Evolutionary conservation across 2,329 filamentous ascomycete genomes (phyloP), one percentile per base, ranked within the genome.

Genomic region (Corynespora cassiicola): DNA sequence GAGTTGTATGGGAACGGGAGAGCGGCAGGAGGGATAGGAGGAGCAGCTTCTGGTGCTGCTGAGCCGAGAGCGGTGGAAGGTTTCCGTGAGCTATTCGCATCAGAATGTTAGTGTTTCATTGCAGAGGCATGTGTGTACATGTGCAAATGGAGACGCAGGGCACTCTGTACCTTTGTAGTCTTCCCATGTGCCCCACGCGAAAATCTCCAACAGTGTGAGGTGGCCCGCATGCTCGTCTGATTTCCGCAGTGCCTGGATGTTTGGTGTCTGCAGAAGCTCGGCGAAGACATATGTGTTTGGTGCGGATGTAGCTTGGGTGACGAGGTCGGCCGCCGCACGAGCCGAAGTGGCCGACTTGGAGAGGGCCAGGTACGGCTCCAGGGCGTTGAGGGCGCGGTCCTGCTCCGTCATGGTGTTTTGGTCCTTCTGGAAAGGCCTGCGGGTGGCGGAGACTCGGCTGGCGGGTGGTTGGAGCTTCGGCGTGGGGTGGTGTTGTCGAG

Each of bases 271-370:
- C 23, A 99, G 84, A n/a, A 99, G 85, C 73, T 97, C 92, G 53
- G 88, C 83, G 74, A 99, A 99, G 71, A 97, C 80, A 69, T 86
- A 99, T 51, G 91, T 95, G 69, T 90, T 88, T 18, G 88, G 84
- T 39, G 85, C 85, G n/a, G 90, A 90, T 33, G 90, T 97, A 46
- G 91, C 94, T 71, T 90, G 88, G 28, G 79, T 83, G 65, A 97
- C 81, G 36, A 97, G 82, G 65, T 96, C 90, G 61, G 88, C 86
- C 26, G 91, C 87, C 42, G 90, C 89, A 55, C 88, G 86, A 25
- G 90, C 86, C 8, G 90, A 90, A 6, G 83, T 88, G 47, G 89
- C 90, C 8, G 90, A 88, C 66, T 91, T 94, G 61, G 87, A 87
- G 50, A 96, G 87, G 35, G 87, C 87, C 44, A 99, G 76, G 74